Evolutionary conservation across 305 asterid genomes (phyloP).

Genomic region (Andrographis paniculata): DNA sequence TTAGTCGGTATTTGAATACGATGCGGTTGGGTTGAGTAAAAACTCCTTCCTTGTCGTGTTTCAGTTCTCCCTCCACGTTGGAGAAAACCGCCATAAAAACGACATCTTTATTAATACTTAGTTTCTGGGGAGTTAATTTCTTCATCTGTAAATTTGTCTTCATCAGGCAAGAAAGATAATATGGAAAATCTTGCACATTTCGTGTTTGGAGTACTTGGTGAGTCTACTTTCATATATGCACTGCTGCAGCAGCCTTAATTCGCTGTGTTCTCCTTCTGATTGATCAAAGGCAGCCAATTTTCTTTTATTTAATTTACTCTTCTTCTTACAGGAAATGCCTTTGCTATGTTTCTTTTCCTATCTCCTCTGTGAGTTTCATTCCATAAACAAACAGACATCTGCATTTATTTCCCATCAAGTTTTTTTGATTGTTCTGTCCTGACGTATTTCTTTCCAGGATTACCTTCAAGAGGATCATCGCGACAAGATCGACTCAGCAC

Average conservation of each 20-base stretch:
- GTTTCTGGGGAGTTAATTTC: not conserved
- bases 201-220: constrained; percentile 57
- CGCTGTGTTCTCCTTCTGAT: not conserved
- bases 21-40: not conserved
- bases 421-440: not conserved
- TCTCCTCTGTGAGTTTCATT: constrained; percentile 81
- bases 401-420: not conserved
- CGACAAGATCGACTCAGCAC: constrained; percentile 50
- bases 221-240: not conserved
- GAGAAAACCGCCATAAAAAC: not conserved
- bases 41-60: not conserved
- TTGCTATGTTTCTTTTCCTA: constrained; percentile 65
- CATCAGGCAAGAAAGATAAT: not conserved
- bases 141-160: not conserved
- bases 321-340: constrained; percentile 47
- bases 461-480: constrained; percentile 68
- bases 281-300: not conserved
- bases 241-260: constrained; percentile 12
- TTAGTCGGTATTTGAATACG: too few relatives aligned
- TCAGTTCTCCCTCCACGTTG: not conserved
- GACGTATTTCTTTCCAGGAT: constrained; percentile 26
- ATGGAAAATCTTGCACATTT: constrained; percentile 23
- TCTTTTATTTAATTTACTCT: not conserved
- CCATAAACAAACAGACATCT: too few relatives aligned
- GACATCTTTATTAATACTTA: not conserved